A percentile compares a stretch with the other conserved stretches of the same genome.
Evolutionary conservation across 352 stramenopile genomes (phyloP).

Genomic region (Pythium sp.): DNA sequence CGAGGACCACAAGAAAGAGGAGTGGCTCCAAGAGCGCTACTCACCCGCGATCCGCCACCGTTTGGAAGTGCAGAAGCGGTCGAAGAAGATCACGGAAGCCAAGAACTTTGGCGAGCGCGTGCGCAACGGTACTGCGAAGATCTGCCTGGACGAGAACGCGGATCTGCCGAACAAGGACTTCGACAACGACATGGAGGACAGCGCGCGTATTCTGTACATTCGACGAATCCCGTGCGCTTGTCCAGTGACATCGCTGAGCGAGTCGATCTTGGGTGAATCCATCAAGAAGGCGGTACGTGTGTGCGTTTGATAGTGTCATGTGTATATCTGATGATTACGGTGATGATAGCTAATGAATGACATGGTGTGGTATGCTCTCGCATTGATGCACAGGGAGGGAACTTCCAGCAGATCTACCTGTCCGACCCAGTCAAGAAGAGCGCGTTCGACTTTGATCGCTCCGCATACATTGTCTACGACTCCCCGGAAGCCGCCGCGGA

Average conservation of each 20-base stretch:
- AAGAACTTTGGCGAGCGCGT: conserved; percentile 76
- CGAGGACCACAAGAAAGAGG: conserved; percentile 78
- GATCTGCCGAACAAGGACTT: conserved; percentile 49
- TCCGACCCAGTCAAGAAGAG: conserved; percentile 87
- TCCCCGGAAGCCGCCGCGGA: conserved; percentile 60
- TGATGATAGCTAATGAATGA: conserved; percentile 5
- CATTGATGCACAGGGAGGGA: conserved; percentile 43
- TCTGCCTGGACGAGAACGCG: conserved; percentile 65
- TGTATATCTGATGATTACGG: background rate
- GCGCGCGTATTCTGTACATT: conserved; percentile 73
- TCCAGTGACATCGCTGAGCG: conserved; percentile 59
- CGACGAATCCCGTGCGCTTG: conserved; percentile 80
- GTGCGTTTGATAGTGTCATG: background rate
- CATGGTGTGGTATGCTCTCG: conserved; percentile 1
- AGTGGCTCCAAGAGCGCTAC: conserved; percentile 87
- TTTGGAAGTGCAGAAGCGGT: conserved; percentile 57
- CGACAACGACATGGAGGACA: conserved; percentile 78
- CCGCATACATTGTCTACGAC: conserved; percentile 85
- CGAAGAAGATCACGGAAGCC: conserved; percentile 68
- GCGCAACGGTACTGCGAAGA: conserved; percentile 40
- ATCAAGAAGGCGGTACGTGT: conserved; percentile 81
- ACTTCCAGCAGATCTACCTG: conserved; percentile 74
- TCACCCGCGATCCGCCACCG: conserved; percentile 71
- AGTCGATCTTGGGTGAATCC: conserved; percentile 62
- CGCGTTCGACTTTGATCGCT: conserved; percentile 82